Conservation (phyloP, 805 yeast genomes). For the Ogataea glucozyma region DNA sequence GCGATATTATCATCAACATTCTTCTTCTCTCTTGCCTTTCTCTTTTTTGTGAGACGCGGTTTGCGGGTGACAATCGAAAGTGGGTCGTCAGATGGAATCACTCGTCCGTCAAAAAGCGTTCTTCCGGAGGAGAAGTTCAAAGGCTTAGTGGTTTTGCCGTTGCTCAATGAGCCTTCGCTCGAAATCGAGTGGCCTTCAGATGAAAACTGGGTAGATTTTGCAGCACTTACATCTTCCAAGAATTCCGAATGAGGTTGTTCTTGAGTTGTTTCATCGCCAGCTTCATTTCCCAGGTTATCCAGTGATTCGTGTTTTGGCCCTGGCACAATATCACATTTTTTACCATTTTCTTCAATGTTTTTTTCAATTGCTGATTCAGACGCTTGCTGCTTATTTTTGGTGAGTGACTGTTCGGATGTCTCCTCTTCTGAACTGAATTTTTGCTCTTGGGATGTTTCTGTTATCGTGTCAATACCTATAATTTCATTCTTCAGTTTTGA, state of each 20-base stretch:
- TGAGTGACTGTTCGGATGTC: neutral
- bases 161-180: slow-evolving; percentile 24
- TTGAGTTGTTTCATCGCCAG: too few relatives aligned
- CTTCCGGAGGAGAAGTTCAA: slow-evolving; percentile 2
- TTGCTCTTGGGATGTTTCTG: too few relatives aligned
- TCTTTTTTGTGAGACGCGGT: slow-evolving; percentile 1
- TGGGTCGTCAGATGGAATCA: slow-evolving; percentile 25
- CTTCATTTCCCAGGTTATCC: too few relatives aligned
- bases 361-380: too few relatives aligned
- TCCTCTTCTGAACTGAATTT: neutral
- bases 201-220: neutral
- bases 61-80: slow-evolving; percentile 13
- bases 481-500: too few relatives aligned
- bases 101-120: slow-evolving; percentile 11
- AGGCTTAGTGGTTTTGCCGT: slow-evolving; percentile 17
- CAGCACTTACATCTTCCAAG: too few relatives aligned
- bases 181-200: slow-evolving; percentile 10
- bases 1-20: neutral
- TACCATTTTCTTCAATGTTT: too few relatives aligned
- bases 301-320: too few relatives aligned
- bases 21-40: neutral
- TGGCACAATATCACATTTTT: too few relatives aligned
- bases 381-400: too few relatives aligned
- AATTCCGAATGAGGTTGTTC: too few relatives aligned
- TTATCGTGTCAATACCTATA: too few relatives aligned